Evolutionary conservation across 257 asterid species (phyloP).

Genomic region (Solanum chaucha): DNA sequence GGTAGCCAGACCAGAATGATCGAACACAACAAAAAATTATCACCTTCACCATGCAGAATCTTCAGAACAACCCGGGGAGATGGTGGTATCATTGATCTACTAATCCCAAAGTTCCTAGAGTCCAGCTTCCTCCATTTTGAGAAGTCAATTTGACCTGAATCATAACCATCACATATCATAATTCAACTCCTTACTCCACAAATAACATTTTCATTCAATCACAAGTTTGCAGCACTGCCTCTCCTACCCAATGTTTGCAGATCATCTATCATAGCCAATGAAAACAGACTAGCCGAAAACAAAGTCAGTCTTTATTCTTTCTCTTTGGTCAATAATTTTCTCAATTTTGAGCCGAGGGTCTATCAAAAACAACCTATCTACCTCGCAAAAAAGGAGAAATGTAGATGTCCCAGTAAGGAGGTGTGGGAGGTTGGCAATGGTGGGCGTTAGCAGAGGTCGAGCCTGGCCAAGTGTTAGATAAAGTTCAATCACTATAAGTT

Average conservation of each 20-base stretch:
- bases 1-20: not conserved
- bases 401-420: not conserved
- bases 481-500: not conserved
- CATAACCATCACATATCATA: not conserved
- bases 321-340: not conserved
- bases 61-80: constrained; percentile 49
- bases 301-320: not conserved
- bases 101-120: constrained; percentile 53
- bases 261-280: not conserved
- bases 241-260: not conserved
- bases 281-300: not conserved
- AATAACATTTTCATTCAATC: not conserved
- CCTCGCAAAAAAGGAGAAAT: too few relatives aligned
- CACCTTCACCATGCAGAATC: constrained; percentile 52
- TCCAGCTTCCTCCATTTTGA: constrained; percentile 66
- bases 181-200: not conserved
- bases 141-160: constrained; percentile 29
- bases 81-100: constrained; percentile 39
- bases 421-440: not conserved
- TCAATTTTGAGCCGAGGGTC: not conserved
- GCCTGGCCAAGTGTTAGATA: not conserved
- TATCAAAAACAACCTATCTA: too few relatives aligned
- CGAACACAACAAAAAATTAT: not conserved
- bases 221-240: not conserved
- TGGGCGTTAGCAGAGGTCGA: not conserved